Conservation (phyloP, 2,329 filamentous ascomycete species). For the Pseudocercospora crystallina region DNA sequence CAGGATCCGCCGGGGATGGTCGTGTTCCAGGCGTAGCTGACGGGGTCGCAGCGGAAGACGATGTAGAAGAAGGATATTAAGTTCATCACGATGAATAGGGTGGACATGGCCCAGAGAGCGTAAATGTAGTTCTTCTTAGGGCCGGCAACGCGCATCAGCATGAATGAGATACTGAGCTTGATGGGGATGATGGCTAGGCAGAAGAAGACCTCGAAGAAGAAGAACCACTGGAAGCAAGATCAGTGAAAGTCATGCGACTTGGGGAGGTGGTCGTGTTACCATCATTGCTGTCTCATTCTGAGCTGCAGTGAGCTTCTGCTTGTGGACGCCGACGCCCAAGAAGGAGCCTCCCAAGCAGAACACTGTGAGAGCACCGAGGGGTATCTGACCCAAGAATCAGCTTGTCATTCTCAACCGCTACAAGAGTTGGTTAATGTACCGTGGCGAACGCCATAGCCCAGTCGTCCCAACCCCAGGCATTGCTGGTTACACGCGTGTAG, state of each 20-base stretch:
- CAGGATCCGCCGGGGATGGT: constrained; percentile 31
- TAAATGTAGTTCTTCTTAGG: constrained; percentile 30
- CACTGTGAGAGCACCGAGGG: constrained; percentile 30
- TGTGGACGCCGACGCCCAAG: constrained; percentile 35
- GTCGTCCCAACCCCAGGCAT: constrained; percentile 34
- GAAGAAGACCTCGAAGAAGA: constrained; percentile 40
- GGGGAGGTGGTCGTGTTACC: constrained; percentile 13
- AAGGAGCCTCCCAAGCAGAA: constrained; percentile 33
- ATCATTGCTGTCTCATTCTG: constrained; percentile 26
- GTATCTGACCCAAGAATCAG: constrained; percentile 17
- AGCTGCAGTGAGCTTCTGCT: constrained; percentile 21
- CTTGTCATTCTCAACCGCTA: not conserved
- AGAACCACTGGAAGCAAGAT: constrained; percentile 34
- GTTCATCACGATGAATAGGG: constrained; percentile 45
- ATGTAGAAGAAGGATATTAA: constrained; percentile 37
- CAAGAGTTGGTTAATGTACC: constrained; percentile 5
- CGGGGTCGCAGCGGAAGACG: constrained; percentile 38
- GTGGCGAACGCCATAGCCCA: constrained; percentile 29
- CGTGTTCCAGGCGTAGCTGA: constrained; percentile 34
- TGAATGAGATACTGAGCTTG: constrained; percentile 40
- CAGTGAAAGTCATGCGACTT: constrained; percentile 1
- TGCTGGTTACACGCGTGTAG: constrained; percentile 24
- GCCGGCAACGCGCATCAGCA: constrained; percentile 37
- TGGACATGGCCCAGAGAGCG: constrained; percentile 33
- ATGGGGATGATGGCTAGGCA: constrained; percentile 38